Conservation (phyloP, 2,329 filamentous ascomycete species). For the Leptographium flavum region DNA sequence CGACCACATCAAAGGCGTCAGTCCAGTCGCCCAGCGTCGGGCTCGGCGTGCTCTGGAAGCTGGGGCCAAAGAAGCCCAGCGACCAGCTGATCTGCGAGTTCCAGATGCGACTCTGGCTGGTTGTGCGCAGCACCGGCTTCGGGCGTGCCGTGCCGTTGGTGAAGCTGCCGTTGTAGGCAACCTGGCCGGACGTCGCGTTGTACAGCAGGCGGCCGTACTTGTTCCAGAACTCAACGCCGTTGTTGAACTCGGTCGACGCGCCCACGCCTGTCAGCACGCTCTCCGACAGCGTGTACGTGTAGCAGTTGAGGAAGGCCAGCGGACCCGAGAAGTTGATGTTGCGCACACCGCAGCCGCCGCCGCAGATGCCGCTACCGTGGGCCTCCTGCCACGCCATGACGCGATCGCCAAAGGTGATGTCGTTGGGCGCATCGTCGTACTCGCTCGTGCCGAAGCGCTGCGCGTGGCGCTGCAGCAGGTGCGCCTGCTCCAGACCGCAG, state of each 20-base stretch:
- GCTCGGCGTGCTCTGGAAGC: constrained; percentile 22
- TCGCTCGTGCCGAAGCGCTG: constrained; percentile 31
- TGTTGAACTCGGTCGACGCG: constrained; percentile 32
- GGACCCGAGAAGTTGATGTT: constrained; percentile 23
- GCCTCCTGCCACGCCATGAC: constrained; percentile 27
- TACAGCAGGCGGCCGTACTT: constrained; percentile 38
- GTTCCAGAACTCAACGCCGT: constrained; percentile 38
- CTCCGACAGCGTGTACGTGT: constrained; percentile 29
- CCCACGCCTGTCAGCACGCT: constrained; percentile 32
- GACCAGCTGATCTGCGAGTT: constrained; percentile 40
- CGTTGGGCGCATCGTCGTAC: constrained; percentile 32
- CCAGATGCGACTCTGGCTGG: constrained; percentile 36
- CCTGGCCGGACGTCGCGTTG: constrained; percentile 30
- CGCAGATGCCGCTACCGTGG: constrained; percentile 10
- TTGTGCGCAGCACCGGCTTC: constrained; percentile 37
- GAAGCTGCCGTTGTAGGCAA: constrained; percentile 30
- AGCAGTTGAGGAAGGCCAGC: constrained; percentile 36
- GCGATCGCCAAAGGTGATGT: constrained; percentile 33
- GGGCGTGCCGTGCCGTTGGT: constrained; percentile 30
- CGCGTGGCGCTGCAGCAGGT: constrained; percentile 39
- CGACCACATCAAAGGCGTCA: constrained; percentile 29
- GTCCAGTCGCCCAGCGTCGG: constrained; percentile 24
- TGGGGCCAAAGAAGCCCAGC: constrained; percentile 36
- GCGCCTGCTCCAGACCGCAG: constrained; percentile 41
- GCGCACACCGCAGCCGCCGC: constrained; percentile 6